These are phyloP conservation scores for Pigoraptor vietnamica DNA, from an alignment of 78 protist species.

Conservation along the genomic window DNA sequence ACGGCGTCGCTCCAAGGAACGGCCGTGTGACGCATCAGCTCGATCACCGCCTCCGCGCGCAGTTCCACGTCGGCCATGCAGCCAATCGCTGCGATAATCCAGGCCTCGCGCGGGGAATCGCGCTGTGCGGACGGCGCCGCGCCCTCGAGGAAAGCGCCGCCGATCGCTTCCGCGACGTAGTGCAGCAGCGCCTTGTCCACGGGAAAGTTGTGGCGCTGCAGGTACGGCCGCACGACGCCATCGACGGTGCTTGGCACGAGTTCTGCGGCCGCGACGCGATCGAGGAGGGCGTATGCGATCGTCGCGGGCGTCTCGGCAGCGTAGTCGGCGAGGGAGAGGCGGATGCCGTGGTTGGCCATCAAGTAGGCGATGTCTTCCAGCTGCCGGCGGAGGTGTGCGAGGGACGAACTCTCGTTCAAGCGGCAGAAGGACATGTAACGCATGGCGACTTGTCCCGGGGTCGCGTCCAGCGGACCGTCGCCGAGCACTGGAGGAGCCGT, in stretches of 20 bases:
- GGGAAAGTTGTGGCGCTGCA: not conserved
- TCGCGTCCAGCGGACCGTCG: not conserved
- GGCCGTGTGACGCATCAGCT: not conserved
- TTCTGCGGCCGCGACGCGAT: conserved; percentile 1
- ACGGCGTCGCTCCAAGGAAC: not conserved
- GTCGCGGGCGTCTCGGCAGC: not conserved
- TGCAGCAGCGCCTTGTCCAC: not conserved
- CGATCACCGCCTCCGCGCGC: not conserved
- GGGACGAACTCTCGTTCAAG: not conserved
- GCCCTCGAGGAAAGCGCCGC: not conserved
- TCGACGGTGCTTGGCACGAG: not conserved
- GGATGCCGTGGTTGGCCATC: not conserved
- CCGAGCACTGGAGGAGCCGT: not conserved
- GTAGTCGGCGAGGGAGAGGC: not conserved
- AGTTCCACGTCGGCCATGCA: not conserved
- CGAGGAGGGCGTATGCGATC: not conserved
- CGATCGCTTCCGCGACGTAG: not conserved
- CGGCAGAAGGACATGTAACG: not conserved
- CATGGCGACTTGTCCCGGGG: not conserved
- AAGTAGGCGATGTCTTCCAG: not conserved
- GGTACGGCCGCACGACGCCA: not conserved
- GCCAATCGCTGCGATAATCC: not conserved
- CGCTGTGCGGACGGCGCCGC: not conserved
- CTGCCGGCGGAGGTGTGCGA: not conserved
- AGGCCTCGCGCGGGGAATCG: conserved; percentile 1